phyloP scores from a whole-genome alignment of 768 basidiomycete species.

The Pulveroboletus sp. region DNA sequence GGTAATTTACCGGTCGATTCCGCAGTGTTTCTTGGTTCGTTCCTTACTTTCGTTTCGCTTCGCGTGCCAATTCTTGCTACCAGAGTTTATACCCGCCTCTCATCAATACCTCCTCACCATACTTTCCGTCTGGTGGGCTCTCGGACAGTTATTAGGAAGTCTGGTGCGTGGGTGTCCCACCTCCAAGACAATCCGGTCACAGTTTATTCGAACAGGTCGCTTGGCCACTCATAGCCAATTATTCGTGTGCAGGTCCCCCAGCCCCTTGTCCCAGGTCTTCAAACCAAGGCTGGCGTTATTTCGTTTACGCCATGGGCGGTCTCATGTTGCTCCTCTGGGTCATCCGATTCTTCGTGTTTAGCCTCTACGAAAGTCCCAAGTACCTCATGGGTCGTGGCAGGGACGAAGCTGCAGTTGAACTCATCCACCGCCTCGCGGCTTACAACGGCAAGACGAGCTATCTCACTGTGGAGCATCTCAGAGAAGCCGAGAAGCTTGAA shows the following conservation, averaged over 20 bases:
- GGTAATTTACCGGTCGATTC: constrained; percentile 75
- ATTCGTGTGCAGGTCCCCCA: constrained; percentile 50
- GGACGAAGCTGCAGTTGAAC: constrained; percentile 56
- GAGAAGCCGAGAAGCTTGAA: constrained; percentile 12
- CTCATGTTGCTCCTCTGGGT: constrained; percentile 59
- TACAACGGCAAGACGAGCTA: constrained; percentile 50
- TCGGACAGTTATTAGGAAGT: constrained; percentile 64
- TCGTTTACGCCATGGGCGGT: constrained; percentile 68
- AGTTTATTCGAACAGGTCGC: constrained; percentile 43
- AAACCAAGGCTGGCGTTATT: constrained; percentile 75
- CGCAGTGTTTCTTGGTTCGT: constrained; percentile 65
- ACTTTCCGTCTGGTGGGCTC: constrained; percentile 76
- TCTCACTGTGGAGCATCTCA: constrained; percentile 45
- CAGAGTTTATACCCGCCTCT: constrained; percentile 65
- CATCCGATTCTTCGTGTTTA: constrained; percentile 63
- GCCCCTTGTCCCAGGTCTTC: constrained; percentile 38
- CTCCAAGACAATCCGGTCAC: not conserved
- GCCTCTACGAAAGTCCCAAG: constrained; percentile 65
- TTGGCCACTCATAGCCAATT: constrained; percentile 69
- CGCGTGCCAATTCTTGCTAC: not conserved
- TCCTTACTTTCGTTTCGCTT: not conserved
- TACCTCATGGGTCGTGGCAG: constrained; percentile 65
- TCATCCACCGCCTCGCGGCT: constrained; percentile 57
- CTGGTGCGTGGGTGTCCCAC: constrained; percentile 26
- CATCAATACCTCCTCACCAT: constrained; percentile 75